phyloP scores from a whole-genome alignment of 1,284 basidiomycete genomes.

The Apiotrichum domesticum region DNA sequence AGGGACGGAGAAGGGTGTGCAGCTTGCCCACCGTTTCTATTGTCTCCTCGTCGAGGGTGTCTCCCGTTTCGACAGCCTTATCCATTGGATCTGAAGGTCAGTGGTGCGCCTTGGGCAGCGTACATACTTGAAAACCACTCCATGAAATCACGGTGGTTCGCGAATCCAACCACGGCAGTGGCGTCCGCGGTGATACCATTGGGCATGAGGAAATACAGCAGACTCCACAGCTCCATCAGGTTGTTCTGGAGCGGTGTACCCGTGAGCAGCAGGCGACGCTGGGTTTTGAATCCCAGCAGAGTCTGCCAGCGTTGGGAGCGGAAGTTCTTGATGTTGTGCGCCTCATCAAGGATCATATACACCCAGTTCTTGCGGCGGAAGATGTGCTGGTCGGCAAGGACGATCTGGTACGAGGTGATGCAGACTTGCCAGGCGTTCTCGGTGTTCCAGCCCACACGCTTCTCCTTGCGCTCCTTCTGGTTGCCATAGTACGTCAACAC shows the following conservation, averaged over 20 bases:
- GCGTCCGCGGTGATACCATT: conserved; percentile 51
- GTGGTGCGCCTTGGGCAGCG: too few species aligned
- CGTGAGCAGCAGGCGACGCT: conserved; percentile 78
- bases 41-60: conserved; percentile 72
- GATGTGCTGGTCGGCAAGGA: conserved; percentile 84
- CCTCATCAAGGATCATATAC: conserved; percentile 94
- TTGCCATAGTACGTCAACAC: conserved; percentile 87
- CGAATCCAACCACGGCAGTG: conserved; percentile 67
- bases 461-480: conserved; percentile 85
- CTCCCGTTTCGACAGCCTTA: conserved; percentile 85
- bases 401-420: conserved; percentile 90
- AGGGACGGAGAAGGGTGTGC: conserved; percentile 87
- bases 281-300: conserved; percentile 86
- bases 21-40: conserved; percentile 81
- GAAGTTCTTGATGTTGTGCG: conserved; percentile 99
- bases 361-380: conserved; percentile 95
- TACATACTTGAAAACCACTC: conserved; percentile 94
- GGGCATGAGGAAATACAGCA: conserved; percentile 94
- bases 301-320: conserved; percentile 93
- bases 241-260: conserved; percentile 96
- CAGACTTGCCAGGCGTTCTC: conserved; percentile 92
- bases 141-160: conserved; percentile 86
- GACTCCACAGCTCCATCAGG: conserved; percentile 88
- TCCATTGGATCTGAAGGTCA: conserved; percentile 70
- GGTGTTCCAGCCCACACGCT: conserved; percentile 89